Percentiles rank a stretch among this genome's conserved stretches.
phyloP scores from a whole-genome alignment of 2,329 filamentous ascomycete genomes.

The Colletotrichum cuscutae region DNA sequence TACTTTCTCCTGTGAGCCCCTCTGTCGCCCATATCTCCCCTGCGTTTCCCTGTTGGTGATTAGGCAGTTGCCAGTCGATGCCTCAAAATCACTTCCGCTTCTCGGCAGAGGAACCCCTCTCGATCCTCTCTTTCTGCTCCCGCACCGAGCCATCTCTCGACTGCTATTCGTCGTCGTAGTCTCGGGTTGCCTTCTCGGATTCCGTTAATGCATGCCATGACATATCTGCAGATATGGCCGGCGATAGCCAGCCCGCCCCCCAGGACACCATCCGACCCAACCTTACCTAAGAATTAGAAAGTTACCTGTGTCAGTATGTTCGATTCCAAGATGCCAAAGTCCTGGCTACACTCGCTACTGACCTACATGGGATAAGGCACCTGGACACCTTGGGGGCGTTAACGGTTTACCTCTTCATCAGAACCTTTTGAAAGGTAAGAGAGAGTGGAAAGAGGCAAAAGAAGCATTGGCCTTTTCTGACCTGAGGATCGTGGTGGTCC shows the following conservation, averaged over 20 bases:
- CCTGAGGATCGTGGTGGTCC: neutral
- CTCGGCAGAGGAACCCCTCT: neutral
- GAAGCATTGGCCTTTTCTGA: neutral
- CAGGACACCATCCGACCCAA: neutral
- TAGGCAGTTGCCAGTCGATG: neutral
- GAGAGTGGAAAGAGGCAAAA: neutral
- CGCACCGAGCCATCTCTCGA: neutral
- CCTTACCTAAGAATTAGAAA: neutral
- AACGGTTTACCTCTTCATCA: neutral
- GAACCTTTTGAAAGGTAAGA: neutral
- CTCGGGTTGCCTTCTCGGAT: neutral
- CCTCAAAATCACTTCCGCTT: neutral
- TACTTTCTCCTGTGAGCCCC: neutral
- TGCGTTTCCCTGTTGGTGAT: neutral
- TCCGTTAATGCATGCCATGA: neutral
- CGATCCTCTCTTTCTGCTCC: neutral
- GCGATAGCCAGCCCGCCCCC: neutral
- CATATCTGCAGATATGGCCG: conserved; percentile 1
- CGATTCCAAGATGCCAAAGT: neutral
- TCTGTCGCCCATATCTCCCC: neutral
- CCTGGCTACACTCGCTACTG: too few species aligned
- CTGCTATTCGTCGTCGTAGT: neutral
- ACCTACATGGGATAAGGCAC: neutral
- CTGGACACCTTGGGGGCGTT: neutral
- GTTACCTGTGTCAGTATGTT: neutral